Conservation (phyloP, 768 basidiomycete genomes). For the Pholiota microspora region DNA sequence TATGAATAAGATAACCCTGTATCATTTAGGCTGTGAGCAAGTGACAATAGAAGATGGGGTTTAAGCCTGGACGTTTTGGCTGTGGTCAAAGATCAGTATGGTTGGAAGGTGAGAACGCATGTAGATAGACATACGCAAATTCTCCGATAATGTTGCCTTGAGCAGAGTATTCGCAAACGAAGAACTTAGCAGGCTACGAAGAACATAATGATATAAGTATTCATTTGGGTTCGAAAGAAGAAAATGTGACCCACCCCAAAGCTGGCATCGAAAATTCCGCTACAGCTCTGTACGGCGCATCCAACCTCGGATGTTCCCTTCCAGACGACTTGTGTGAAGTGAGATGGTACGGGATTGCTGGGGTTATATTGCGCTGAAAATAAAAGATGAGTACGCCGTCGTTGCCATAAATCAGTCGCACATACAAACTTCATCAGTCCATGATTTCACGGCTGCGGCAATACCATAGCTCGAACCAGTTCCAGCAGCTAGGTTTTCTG, state of each 20-base stretch:
- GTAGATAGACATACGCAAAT: constrained; percentile 28
- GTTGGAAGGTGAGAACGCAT: not conserved
- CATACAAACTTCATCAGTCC: constrained; percentile 69
- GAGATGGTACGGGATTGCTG: constrained; percentile 55
- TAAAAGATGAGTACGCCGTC: not conserved
- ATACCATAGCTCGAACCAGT: constrained; percentile 55
- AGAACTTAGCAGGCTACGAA: constrained; percentile 50
- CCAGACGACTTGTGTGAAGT: constrained; percentile 81
- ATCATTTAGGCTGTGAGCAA: no score
- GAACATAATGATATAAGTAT: constrained; percentile 2
- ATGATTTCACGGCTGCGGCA: constrained; percentile 47
- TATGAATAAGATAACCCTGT: not conserved
- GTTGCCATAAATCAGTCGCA: constrained; percentile 16
- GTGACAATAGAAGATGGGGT: not conserved
- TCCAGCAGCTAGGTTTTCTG: constrained; percentile 76
- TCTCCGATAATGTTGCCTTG: constrained; percentile 64
- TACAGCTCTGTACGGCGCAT: constrained; percentile 56
- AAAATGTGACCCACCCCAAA: constrained; percentile 45
- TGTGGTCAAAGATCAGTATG: not conserved
- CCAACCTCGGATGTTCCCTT: constrained; percentile 62
- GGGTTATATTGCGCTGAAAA: constrained; percentile 52
- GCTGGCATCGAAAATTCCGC: constrained; percentile 53
- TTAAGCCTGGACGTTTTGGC: constrained; percentile 8
- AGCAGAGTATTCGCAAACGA: constrained; percentile 68
- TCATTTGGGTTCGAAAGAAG: not conserved